These are phyloP conservation scores for Leptographium wingfieldii DNA, from an alignment of 2,329 filamentous ascomycete species.

Conservation along the genomic window DNA sequence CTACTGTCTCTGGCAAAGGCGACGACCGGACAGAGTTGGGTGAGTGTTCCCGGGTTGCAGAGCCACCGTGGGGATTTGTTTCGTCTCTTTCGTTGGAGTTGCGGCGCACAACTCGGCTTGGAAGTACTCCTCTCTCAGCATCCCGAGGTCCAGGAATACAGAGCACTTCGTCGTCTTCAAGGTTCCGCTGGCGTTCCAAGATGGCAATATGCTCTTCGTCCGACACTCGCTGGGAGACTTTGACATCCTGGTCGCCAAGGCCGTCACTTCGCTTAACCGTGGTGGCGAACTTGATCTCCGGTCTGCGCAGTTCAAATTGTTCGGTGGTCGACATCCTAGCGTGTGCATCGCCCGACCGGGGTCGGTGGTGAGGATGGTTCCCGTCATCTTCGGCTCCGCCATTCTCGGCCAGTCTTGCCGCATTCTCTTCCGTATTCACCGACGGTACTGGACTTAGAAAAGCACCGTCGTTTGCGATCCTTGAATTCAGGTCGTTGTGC, in stretches of 20 bases:
- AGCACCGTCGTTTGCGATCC: slow-evolving; percentile 50
- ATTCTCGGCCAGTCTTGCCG: not conserved
- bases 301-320: slow-evolving; percentile 16
- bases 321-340: slow-evolving; percentile 7
- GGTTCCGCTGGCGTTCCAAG: slow-evolving; percentile 68
- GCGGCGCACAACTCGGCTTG: slow-evolving; percentile 35
- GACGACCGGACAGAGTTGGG: slow-evolving; percentile 16
- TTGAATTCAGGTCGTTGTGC: slow-evolving; percentile 39
- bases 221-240: slow-evolving; percentile 38
- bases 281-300: slow-evolving; percentile 56
- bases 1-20: not conserved
- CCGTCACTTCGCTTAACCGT: slow-evolving; percentile 50
- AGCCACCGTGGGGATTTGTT: slow-evolving; percentile 11
- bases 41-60: slow-evolving; percentile 16
- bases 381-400: not conserved
- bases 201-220: slow-evolving; percentile 81
- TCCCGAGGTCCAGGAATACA: slow-evolving; percentile 88
- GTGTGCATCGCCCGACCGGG: not conserved
- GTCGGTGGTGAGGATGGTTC: not conserved
- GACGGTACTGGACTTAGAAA: slow-evolving; percentile 25
- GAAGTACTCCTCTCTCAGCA: slow-evolving; percentile 68
- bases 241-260: slow-evolving; percentile 32
- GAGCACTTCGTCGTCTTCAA: slow-evolving; percentile 58
- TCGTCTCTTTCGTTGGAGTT: slow-evolving; percentile 21
- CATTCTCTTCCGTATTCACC: not conserved